Evolutionary conservation across 2,329 filamentous ascomycete species (phyloP), one percentile per base, ranked within the genome.

Genomic region (Parascedosporium putredinis): DNA sequence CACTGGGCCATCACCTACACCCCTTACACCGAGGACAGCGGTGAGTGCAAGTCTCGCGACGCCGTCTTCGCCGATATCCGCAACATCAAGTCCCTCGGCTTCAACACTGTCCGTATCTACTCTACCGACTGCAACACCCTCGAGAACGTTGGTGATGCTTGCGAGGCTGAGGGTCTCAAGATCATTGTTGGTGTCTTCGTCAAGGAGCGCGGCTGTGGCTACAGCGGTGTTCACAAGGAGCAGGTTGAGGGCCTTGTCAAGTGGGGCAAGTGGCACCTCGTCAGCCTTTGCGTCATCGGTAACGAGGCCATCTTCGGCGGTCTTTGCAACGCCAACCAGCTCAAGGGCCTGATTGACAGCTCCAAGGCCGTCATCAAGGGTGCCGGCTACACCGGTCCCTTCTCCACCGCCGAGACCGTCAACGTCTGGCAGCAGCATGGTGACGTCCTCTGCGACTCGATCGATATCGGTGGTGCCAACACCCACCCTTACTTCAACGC

Each of bases 401-500:
- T 84, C 71, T 94, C 89, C 64, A 94, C 88, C 59, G 85, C 90
- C 55, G 91, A 97, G 73, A 83, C 90, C 50, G 78, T 95, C 59
- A 78, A 83, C 67, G 75, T 84, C 64, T 89, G 88, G 80, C 71
- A 88, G 69, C 74, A 83, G 55, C 76, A 76, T 52, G 55, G 74
- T 50, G 59, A 63, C 27, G 67, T 67, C 45, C 76, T 96, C 54
- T 96, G 91, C 77, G 59, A 61, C 31, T 77, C 75, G 59, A 75
- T 96, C 52, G 89, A 95, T 63, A 73, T 94, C 54, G 77, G 88
- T 33, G 86, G 84, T 67, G 82, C 81, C 68, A 95, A 96, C 77
- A 81, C 94, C 61, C 90, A 97, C 73, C 83, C 90, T 58, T 96
- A 86, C 84, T 97, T 96, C 84, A 94, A 94, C 75, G 64, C 79